These are phyloP conservation scores for Colletotrichum sp. DNA, from an alignment of 2,329 filamentous ascomycete species.

Conservation along the genomic window DNA sequence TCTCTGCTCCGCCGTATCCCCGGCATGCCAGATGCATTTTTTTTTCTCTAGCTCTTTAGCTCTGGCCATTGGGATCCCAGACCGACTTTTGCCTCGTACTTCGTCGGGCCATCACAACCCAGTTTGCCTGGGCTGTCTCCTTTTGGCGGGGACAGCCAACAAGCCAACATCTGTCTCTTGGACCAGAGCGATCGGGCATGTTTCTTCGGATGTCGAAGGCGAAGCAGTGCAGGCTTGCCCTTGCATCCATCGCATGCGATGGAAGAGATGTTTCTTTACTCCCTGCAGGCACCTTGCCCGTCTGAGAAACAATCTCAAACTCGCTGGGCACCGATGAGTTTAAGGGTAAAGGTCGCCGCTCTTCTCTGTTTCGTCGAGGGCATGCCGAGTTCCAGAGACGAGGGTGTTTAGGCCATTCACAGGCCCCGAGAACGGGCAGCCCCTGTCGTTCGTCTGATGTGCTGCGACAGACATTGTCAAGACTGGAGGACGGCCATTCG, in stretches of 20 bases:
- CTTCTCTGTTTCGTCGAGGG: constrained; percentile 17
- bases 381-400: constrained; percentile 13
- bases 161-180: background rate
- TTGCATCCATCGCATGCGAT: constrained; percentile 15
- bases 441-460: constrained; percentile 22
- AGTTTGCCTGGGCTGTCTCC: background rate
- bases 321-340: background rate
- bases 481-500: constrained; percentile 5
- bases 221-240: constrained; percentile 9
- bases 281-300: constrained; percentile 14
- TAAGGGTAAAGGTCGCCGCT: background rate
- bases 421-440: constrained; percentile 8
- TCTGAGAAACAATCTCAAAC: constrained; percentile 13
- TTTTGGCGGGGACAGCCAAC: background rate
- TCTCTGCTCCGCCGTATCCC: background rate
- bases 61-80: background rate
- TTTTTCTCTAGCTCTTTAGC: background rate
- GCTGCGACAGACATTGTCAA: constrained; percentile 19
- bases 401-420: constrained; percentile 20
- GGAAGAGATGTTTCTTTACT: constrained; percentile 17
- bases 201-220: background rate
- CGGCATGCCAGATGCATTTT: background rate
- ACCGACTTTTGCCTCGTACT: constrained; percentile 17
- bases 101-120: background rate
- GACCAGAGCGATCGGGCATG: background rate